These are phyloP conservation scores for Inonotus hispidus DNA, from an alignment of 1,284 basidiomycete genomes.

Conservation along the genomic window DNA sequence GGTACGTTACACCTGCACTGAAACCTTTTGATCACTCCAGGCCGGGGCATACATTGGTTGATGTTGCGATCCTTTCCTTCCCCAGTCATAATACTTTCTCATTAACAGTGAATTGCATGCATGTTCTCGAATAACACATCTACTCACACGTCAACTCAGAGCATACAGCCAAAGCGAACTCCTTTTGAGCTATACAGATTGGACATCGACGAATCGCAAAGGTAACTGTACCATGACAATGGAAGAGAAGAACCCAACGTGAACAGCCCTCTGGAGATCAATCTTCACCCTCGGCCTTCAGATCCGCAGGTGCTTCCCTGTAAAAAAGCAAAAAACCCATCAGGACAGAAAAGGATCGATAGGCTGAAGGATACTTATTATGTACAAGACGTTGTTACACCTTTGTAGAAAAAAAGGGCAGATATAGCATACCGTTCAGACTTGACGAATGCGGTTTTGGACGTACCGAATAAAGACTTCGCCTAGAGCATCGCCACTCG, in stretches of 20 bases:
- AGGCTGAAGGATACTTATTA: conserved; percentile 56
- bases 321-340: conserved; percentile 1
- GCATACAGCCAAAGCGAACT: no score
- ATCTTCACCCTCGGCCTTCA: neutral
- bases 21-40: no score
- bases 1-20: no score
- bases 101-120: conserved; percentile 1
- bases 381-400: conserved; percentile 92
- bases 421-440: conserved; percentile 12
- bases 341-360: neutral
- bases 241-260: neutral
- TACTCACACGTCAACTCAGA: conserved; percentile 1
- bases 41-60: no score
- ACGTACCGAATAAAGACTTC: conserved; percentile 96
- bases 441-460: neutral
- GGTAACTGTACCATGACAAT: neutral
- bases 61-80: no score
- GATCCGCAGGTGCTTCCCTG: conserved; percentile 14
- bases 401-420: conserved; percentile 27
- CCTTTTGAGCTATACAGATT: no score
- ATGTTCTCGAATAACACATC: neutral
- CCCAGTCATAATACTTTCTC: no score
- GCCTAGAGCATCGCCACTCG: conserved; percentile 85
- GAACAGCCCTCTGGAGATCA: neutral
- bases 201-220: no score